Conservation (phyloP, 2,329 filamentous ascomycete genomes). For the Diaporthe batatas region DNA sequence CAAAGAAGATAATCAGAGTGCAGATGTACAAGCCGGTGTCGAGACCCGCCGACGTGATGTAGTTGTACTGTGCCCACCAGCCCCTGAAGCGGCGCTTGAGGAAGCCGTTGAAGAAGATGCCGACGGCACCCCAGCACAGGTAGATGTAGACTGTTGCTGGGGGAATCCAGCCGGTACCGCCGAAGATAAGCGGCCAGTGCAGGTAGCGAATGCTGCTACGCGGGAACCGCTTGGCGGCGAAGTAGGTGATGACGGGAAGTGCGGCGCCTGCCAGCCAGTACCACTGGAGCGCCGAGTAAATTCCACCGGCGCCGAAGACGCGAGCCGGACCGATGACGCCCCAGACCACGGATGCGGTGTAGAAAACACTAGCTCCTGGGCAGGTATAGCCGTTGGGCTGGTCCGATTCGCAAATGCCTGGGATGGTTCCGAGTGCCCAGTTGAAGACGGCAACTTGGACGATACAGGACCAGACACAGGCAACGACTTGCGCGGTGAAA, state of each 20-base stretch:
- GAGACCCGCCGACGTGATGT: constrained; percentile 65
- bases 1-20: constrained; percentile 62
- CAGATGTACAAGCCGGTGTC: constrained; percentile 65
- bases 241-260: constrained; percentile 47
- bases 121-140: constrained; percentile 60
- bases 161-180: constrained; percentile 47
- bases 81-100: constrained; percentile 61
- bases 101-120: constrained; percentile 64
- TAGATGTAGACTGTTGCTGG: constrained; percentile 64
- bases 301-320: constrained; percentile 50
- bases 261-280: constrained; percentile 50
- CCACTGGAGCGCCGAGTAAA: constrained; percentile 50
- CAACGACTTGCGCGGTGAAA: constrained; percentile 44
- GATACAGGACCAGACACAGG: constrained; percentile 51
- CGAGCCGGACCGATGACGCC: constrained; percentile 53
- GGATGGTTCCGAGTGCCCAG: constrained; percentile 57
- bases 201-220: constrained; percentile 46
- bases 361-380: constrained; percentile 52
- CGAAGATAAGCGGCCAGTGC: constrained; percentile 51
- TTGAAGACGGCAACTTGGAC: constrained; percentile 60
- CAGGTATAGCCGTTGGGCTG: constrained; percentile 51
- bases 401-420: constrained; percentile 56
- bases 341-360: constrained; percentile 56
- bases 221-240: constrained; percentile 44
- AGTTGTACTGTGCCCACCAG: constrained; percentile 70